A percentile compares a stretch with the other conserved stretches of the same genome.
These are phyloP conservation scores for Stereocaulon alpinum DNA, from an alignment of 495 filamentous ascomycete species.

Conservation along the genomic window DNA sequence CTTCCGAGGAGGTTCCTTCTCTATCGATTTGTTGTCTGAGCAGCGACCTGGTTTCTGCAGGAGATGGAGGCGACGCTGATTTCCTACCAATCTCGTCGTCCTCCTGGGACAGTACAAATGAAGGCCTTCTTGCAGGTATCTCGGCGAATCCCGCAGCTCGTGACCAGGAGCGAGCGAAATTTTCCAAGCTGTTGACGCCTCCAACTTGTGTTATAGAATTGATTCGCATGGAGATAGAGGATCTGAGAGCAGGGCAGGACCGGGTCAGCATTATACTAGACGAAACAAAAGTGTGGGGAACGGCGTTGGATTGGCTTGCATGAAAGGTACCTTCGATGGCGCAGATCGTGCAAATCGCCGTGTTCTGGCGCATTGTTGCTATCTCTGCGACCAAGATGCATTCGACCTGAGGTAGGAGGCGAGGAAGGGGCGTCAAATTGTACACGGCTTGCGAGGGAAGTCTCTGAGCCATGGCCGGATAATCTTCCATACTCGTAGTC, in stretches of 20 bases:
- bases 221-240: constrained; percentile 66
- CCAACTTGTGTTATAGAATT: constrained; percentile 64
- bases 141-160: constrained; percentile 83
- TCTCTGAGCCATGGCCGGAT: constrained; percentile 28
- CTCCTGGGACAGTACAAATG: constrained; percentile 50
- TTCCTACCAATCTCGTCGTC: constrained; percentile 32
- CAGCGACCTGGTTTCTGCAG: constrained; percentile 32
- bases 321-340: constrained; percentile 15
- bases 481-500: constrained; percentile 32
- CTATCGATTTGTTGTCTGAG: constrained; percentile 36
- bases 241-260: constrained; percentile 9
- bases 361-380: constrained; percentile 1
- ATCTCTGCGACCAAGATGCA: constrained; percentile 16
- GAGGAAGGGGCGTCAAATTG: constrained; percentile 28
- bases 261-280: background rate
- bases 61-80: constrained; percentile 26
- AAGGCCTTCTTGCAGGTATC: constrained; percentile 62
- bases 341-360: constrained; percentile 9
- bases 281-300: background rate
- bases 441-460: constrained; percentile 28
- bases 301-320: background rate
- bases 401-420: constrained; percentile 16
- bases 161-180: constrained; percentile 90
- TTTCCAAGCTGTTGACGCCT: constrained; percentile 87
- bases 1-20: constrained; percentile 13